Conservation (phyloP, 352 stramenopile species). For the Blastocystis sp. region DNA sequence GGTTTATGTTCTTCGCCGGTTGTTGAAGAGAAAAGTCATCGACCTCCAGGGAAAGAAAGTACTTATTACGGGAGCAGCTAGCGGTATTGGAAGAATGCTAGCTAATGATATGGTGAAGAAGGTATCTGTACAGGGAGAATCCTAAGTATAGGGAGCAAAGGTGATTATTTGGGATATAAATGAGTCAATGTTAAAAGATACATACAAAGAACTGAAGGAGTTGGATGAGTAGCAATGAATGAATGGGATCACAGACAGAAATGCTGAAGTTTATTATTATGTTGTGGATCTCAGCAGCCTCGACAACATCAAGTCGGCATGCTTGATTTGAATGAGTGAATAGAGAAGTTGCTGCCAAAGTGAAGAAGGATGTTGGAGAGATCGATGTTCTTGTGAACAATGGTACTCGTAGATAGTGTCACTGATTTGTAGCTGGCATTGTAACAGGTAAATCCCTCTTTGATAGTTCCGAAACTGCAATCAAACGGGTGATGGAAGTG, state of each 20-base stretch:
- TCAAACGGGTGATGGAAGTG: constrained; percentile 66
- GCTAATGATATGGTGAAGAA: constrained; percentile 65
- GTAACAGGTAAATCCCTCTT: constrained; percentile 67
- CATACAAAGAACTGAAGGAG: constrained; percentile 44
- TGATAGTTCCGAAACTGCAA: constrained; percentile 62
- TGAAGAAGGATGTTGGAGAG: constrained; percentile 57
- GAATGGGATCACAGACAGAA: background rate
- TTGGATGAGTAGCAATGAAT: background rate
- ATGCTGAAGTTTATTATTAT: constrained; percentile 21
- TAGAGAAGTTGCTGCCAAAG: constrained; percentile 49
- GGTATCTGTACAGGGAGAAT: background rate
- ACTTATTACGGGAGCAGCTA: constrained; percentile 66
- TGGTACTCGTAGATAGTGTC: background rate
- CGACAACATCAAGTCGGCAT: constrained; percentile 61
- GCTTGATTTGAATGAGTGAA: constrained; percentile 17
- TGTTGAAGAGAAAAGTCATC: constrained; percentile 38
- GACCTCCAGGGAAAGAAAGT: constrained; percentile 65
- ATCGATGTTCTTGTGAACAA: constrained; percentile 70
- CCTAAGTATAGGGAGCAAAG: constrained; percentile 6
- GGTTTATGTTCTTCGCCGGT: background rate
- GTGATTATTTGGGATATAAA: constrained; percentile 64
- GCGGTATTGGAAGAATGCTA: constrained; percentile 66
- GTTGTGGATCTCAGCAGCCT: constrained; percentile 62
- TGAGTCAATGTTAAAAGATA: constrained; percentile 40
- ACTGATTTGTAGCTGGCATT: constrained; percentile 64